Evolutionary conservation across 1,139 yeast genomes (phyloP), one percentile per base, ranked within the genome.

Genomic region (Hemisphaericaspora xylanilytica): DNA sequence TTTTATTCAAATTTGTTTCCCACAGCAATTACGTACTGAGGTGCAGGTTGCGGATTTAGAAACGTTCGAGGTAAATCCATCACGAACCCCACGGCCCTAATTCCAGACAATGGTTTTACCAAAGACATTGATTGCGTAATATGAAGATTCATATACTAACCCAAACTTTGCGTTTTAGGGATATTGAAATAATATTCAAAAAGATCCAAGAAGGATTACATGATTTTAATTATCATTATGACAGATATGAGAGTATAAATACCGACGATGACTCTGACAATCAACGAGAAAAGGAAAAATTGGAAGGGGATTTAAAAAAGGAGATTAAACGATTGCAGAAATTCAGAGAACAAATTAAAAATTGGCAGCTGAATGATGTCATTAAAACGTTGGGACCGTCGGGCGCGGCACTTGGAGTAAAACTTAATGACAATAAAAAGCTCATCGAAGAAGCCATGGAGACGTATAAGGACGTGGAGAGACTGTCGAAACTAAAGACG

Each of bases 321-420:
- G 98, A 94, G 61, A 92, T 94, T 61, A 94, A 94, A 64, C 90
- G 89, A 63, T 74, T 94, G 43, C 99, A 94, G 59, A 83, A 95
- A 56, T 81, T 85, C 53, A 79, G 98, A 58, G 98, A 94, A 61
- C 97, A 90, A 65, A 88, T 94, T 50, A 94, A 94, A 62, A 84
- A 87, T 37, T 94, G 98, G 98, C 77, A 68, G 46, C 68, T 60
- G 61, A 68, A 67, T 51, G 75, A 69, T 35, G 53, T 61, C 6
- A 64, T 70, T 35, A 73, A 70, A 50, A 79, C 79, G 33, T 56
- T 65, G 22, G 65, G 67, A 22, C 61, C 63, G 5, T 60, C 70
- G n/a, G 49, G 51, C 11, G 47, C 45, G 14, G 44, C 51, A 4
- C 46, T 47, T 28, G 43, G 45, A 24, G 52, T 52, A 33, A 68